phyloP scores from a whole-genome alignment of 2,329 filamentous ascomycete genomes.

The Apiospora koreana region DNA sequence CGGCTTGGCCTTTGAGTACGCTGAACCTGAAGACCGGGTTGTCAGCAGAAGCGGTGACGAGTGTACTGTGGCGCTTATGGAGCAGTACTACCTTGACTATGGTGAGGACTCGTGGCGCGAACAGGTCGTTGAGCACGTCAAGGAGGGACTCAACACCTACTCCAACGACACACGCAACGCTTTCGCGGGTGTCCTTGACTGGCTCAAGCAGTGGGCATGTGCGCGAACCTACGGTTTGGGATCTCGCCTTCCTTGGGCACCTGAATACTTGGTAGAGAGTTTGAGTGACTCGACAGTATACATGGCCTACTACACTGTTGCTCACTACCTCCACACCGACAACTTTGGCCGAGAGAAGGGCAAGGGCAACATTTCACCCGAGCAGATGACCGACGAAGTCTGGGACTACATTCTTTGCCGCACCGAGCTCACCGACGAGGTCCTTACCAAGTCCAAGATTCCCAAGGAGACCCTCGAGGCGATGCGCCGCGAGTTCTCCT shows the following conservation, averaged over 20 bases:
- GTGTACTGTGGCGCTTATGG: conserved; percentile 88
- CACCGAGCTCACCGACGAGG: conserved; percentile 66
- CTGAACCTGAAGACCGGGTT: conserved; percentile 88
- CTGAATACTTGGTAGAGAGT: conserved; percentile 86
- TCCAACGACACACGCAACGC: conserved; percentile 73
- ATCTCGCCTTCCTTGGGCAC: conserved; percentile 93
- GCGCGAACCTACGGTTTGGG: conserved; percentile 89
- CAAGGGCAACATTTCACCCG: conserved; percentile 67
- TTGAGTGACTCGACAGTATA: conserved; percentile 93
- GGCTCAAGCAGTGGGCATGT: conserved; percentile 96
- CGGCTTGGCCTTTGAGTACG: conserved; percentile 84
- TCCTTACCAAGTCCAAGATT: conserved; percentile 68
- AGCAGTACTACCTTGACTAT: conserved; percentile 99
- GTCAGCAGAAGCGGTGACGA: conserved; percentile 88
- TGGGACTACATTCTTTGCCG: conserved; percentile 96
- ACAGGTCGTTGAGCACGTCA: conserved; percentile 71
- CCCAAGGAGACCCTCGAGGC: conserved; percentile 70
- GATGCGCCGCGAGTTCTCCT: conserved; percentile 91
- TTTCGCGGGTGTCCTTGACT: conserved; percentile 84
- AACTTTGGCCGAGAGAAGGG: conserved; percentile 79
- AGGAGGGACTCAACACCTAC: conserved; percentile 76
- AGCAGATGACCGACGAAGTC: conserved; percentile 91
- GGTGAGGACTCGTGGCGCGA: conserved; percentile 87
- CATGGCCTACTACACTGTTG: conserved; percentile 76
- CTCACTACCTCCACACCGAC: conserved; percentile 74